Conservation (phyloP, 1,139 yeast species). For the Saccharomyces uvarum region DNA sequence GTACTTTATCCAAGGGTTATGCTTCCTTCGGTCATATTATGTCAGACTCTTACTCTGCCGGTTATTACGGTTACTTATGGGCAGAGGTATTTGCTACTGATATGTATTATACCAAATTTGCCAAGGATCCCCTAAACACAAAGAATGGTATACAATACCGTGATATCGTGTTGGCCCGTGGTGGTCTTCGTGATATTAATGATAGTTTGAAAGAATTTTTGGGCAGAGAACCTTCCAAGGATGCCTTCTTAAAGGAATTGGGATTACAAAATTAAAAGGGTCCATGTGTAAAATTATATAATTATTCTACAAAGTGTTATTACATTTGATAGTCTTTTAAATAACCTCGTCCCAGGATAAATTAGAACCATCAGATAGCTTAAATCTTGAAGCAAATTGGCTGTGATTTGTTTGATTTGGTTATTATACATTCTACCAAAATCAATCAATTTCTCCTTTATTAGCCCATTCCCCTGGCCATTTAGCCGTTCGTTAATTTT, state of each 20-base stretch:
- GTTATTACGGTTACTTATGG: constrained; percentile 82
- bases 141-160: constrained; percentile 58
- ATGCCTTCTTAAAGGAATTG: constrained; percentile 61
- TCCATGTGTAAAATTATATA: not conserved
- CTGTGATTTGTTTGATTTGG: not conserved
- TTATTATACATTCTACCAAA: not conserved
- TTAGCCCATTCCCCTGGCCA: not conserved
- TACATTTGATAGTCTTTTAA: not conserved
- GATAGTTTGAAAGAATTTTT: constrained; percentile 57
- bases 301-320: not conserved
- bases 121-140: constrained; percentile 57
- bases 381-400: not conserved
- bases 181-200: constrained; percentile 65
- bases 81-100: constrained; percentile 81
- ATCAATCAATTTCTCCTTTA: not conserved
- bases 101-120: constrained; percentile 68
- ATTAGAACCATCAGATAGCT: constrained; percentile 3
- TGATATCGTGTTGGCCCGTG: constrained; percentile 59
- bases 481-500: not conserved
- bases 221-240: constrained; percentile 68
- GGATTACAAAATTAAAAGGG: constrained; percentile 30
- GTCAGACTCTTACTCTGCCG: constrained; percentile 79
- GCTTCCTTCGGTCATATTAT: constrained; percentile 70
- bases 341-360: not conserved
- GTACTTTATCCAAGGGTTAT: constrained; percentile 52